Percentiles rank a stretch among this genome's conserved stretches.
Conservation (phyloP, 192 early-diverging fungal genomes). For the Diversispora eburnea region DNA sequence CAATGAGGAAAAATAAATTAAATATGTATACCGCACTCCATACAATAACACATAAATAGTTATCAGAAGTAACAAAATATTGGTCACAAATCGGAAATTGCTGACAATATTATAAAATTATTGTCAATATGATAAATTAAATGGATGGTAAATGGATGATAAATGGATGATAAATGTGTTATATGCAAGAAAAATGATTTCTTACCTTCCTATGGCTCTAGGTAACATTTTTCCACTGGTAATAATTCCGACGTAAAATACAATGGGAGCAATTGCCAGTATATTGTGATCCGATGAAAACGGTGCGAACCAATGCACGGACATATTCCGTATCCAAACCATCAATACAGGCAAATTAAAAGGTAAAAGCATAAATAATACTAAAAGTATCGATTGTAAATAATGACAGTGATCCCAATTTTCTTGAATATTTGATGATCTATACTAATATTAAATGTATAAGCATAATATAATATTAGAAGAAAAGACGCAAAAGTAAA, state of each 20-base stretch:
- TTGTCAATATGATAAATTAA: background rate
- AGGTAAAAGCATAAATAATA: conserved; percentile 68
- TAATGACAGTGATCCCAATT: conserved; percentile 57
- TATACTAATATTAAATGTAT: conserved; percentile 10
- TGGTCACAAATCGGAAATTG: conserved; percentile 6
- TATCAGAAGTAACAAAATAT: conserved; percentile 13
- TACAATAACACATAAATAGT: conserved; percentile 22
- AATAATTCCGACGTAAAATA: conserved; percentile 55
- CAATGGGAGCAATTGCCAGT: conserved; percentile 54
- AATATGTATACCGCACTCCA: conserved; percentile 28
- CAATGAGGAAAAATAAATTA: conserved; percentile 22
- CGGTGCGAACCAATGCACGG: conserved; percentile 77
- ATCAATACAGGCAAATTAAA: conserved; percentile 72
- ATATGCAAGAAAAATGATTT: background rate
- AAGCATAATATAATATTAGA: background rate
- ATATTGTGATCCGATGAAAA: conserved; percentile 73
- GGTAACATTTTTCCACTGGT: conserved; percentile 54
- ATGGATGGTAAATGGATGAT: background rate
- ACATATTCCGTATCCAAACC: conserved; percentile 78
- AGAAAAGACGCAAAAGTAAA: background rate
- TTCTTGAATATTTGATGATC: conserved; percentile 32
- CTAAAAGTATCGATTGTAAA: conserved; percentile 62
- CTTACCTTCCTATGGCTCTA: conserved; percentile 42
- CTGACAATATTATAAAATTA: background rate
- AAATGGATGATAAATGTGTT: background rate